Percentiles rank a stretch among this genome's conserved stretches.
phyloP scores from a whole-genome alignment of 2,329 filamentous ascomycete genomes.

The Alternaria atra region DNA sequence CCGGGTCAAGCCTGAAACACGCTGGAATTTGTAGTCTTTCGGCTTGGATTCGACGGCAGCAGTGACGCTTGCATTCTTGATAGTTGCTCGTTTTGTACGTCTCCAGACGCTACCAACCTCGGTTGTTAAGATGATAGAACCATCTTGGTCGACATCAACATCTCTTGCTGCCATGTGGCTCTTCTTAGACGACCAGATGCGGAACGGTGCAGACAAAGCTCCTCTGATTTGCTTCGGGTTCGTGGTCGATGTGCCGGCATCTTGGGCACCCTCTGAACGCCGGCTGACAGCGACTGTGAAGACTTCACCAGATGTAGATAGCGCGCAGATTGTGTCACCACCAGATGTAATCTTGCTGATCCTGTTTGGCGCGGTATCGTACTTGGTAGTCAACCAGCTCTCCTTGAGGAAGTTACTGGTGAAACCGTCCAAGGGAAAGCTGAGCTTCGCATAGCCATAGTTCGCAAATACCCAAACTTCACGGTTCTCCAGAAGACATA shows the following conservation, averaged over 20 bases:
- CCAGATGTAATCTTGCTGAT: slow-evolving; percentile 82
- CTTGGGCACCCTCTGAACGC: slow-evolving; percentile 67
- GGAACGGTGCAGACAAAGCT: slow-evolving; percentile 78
- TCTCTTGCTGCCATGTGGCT: slow-evolving; percentile 84
- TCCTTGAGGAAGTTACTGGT: slow-evolving; percentile 73
- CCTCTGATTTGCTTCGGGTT: slow-evolving; percentile 91
- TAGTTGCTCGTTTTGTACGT: slow-evolving; percentile 81
- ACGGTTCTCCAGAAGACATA: slow-evolving; percentile 82
- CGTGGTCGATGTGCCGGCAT: slow-evolving; percentile 77
- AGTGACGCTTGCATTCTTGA: slow-evolving; percentile 70
- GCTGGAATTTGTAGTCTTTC: slow-evolving; percentile 95
- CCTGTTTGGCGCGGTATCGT: slow-evolving; percentile 70
- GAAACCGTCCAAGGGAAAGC: slow-evolving; percentile 80
- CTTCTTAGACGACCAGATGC: slow-evolving; percentile 90
- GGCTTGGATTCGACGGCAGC: slow-evolving; percentile 66
- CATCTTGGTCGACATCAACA: slow-evolving; percentile 88
- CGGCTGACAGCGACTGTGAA: slow-evolving; percentile 83
- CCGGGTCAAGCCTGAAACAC: slow-evolving; percentile 86
- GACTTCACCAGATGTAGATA: slow-evolving; percentile 84
- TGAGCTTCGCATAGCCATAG: slow-evolving; percentile 91
- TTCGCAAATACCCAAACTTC: slow-evolving; percentile 95
- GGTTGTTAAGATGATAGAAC: slow-evolving; percentile 93
- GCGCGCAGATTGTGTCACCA: slow-evolving; percentile 88
- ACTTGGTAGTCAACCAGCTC: slow-evolving; percentile 70
- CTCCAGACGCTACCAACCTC: slow-evolving; percentile 93